Evolutionary conservation across 1,284 basidiomycete species (phyloP), one percentile per base, ranked within the genome.

Genomic region (Ceratorhiza oryzae-sativae): DNA sequence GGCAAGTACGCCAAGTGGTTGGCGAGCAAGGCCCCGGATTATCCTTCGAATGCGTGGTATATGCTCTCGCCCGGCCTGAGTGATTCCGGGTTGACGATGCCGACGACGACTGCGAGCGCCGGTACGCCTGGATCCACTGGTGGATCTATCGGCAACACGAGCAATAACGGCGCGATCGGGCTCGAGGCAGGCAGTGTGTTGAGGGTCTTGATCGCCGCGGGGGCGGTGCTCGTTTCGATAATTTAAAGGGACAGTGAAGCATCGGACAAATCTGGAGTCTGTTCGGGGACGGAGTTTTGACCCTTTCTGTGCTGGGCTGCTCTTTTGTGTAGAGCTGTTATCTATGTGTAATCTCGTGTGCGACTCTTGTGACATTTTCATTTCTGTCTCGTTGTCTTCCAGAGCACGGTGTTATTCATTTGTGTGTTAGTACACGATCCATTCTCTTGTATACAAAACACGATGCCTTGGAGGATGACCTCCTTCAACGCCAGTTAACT

Each of bases 1-100:
- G 73, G 73, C 55, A 75, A 75, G 59, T 75, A 75, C 46, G 60
- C 74, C 6, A 34, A 41, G 15, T 75, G 53, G 53, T 56, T 75
- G 39, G 53, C 53, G 51, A 55, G 49, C 39, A 68, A 56, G 23
- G 63, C 53, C 23, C 25, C 20, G 36, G 36, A 39, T 5, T 68
- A 68, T 23, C 63, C 63, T 9, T 5, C 36, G 2, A 68, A 46
- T 18, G 63, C 36, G 18, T 68, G 51, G 36, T 68, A 55, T 45
- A 51, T 68, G 36, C 48, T 68, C 45, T 51, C 63, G 13, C 34
- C 34, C 8, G 63, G 63, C 18, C n/a, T 68, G 36, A 55, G 39
- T 39, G 63, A 68, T 53, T 68, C 63, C 18, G 63, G 63, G 23
- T 56, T 68, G 51, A 25, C 30, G 23, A 23, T n/a, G 42, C 48